Percentiles rank a stretch among this genome's conserved stretches.
These are phyloP conservation scores for Aureobasidium melanogenum DNA, from an alignment of 2,329 filamentous ascomycete species.

Conservation along the genomic window DNA sequence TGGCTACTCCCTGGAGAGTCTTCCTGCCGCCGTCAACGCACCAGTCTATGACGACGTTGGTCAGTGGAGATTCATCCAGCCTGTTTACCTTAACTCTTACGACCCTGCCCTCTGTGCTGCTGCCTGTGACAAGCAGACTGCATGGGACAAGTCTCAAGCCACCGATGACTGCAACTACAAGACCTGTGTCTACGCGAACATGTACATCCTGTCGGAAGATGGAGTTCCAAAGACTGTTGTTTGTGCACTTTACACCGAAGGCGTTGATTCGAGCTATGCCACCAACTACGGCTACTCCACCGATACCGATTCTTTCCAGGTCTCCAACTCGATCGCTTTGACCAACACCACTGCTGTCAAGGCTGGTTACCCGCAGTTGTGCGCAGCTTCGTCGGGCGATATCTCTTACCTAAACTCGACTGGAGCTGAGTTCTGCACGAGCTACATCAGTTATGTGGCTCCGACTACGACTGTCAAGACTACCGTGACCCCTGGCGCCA, in stretches of 20 bases:
- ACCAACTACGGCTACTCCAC: conserved; percentile 16
- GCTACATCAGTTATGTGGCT: neutral
- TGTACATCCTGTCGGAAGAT: conserved; percentile 32
- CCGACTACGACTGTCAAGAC: neutral
- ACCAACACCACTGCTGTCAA: conserved; percentile 10
- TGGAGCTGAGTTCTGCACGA: neutral
- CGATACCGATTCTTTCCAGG: conserved; percentile 13
- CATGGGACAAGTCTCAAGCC: conserved; percentile 20
- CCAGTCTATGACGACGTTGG: conserved; percentile 20
- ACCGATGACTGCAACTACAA: conserved; percentile 14
- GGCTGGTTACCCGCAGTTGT: conserved; percentile 9
- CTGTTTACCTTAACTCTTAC: conserved; percentile 16
- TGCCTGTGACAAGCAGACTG: conserved; percentile 20
- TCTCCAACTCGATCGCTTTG: conserved; percentile 13
- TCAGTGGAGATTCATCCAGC: conserved; percentile 20
- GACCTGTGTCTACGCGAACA: conserved; percentile 26
- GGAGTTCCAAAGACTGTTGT: conserved; percentile 28
- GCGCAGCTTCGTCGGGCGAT: neutral
- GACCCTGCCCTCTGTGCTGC: conserved; percentile 19
- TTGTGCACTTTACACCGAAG: conserved; percentile 29
- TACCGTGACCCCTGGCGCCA: neutral
- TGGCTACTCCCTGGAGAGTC: conserved; percentile 20
- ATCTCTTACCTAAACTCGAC: neutral
- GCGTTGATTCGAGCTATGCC: conserved; percentile 16
- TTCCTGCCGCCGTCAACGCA: conserved; percentile 27